Percentiles rank a stretch among this genome's conserved stretches.
Conservation (phyloP, 2,329 filamentous ascomycete genomes). For the Cladosporium sp. region DNA sequence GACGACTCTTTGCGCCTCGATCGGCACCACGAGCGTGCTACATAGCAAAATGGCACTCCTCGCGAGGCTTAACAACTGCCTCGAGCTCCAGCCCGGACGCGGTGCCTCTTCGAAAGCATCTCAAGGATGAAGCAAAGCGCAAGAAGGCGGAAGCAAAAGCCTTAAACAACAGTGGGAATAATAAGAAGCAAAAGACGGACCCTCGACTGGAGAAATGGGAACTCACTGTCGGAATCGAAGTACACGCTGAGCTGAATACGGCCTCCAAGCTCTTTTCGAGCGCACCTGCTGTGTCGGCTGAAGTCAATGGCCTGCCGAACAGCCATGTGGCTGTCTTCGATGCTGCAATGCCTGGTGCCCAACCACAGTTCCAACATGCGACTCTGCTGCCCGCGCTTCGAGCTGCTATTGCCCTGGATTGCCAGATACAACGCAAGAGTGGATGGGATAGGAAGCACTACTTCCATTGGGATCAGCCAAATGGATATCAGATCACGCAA, state of each 20-base stretch:
- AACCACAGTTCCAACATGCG: conserved; percentile 77
- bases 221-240: conserved; percentile 91
- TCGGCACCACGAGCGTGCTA: conserved; percentile 23
- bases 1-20: neutral
- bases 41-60: conserved; percentile 28
- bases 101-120: conserved; percentile 36
- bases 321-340: conserved; percentile 88
- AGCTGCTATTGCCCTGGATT: conserved; percentile 79
- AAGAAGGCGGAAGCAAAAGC: conserved; percentile 25
- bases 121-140: conserved; percentile 39
- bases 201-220: conserved; percentile 64
- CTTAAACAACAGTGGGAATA: conserved; percentile 5
- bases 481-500: conserved; percentile 96
- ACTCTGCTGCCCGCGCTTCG: conserved; percentile 85
- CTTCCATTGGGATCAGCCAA: conserved; percentile 97
- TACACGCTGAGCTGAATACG: conserved; percentile 93
- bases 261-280: conserved; percentile 82
- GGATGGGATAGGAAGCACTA: conserved; percentile 97
- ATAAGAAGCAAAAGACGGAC: conserved; percentile 16
- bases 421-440: conserved; percentile 70
- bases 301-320: conserved; percentile 54
- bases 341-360: conserved; percentile 79
- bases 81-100: conserved; percentile 19
- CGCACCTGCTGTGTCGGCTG: conserved; percentile 37
- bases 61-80: conserved; percentile 21